phyloP scores from a whole-genome alignment of 1,284 basidiomycete genomes.

The Ceratobasidium sp. region DNA sequence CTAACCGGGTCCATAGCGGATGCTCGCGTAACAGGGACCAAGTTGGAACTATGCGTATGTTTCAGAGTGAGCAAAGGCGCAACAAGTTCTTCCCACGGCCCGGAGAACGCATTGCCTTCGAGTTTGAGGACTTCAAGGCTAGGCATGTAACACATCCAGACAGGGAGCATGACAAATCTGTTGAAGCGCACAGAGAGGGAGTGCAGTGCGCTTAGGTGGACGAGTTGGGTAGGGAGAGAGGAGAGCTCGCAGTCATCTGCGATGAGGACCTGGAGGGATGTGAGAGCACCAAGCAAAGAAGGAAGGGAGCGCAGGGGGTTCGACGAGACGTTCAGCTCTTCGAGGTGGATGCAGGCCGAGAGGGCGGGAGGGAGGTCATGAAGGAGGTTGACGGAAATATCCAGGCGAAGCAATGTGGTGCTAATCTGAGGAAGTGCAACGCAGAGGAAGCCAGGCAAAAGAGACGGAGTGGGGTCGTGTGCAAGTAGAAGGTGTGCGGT shows the following conservation, averaged over 20 bases:
- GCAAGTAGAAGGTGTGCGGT: slow-evolving; percentile 90
- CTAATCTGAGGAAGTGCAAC: slow-evolving; percentile 74
- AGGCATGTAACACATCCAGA: slow-evolving; percentile 89
- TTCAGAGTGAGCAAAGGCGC: slow-evolving; percentile 71
- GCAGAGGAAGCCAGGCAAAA: slow-evolving; percentile 78
- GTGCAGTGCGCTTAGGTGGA: slow-evolving; percentile 78
- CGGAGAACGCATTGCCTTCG: slow-evolving; percentile 93
- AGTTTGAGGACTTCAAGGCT: slow-evolving; percentile 87
- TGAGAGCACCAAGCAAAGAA: slow-evolving; percentile 79
- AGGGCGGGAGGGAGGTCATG: slow-evolving; percentile 82
- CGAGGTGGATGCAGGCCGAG: slow-evolving; percentile 78
- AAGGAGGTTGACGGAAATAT: slow-evolving; percentile 89
- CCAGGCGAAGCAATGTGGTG: slow-evolving; percentile 83
- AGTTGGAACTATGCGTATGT: not conserved
- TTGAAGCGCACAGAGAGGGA: slow-evolving; percentile 90
- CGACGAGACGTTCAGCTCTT: slow-evolving; percentile 93
- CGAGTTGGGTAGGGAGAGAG: slow-evolving; percentile 75
- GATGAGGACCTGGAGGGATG: slow-evolving; percentile 84
- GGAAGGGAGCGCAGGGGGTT: slow-evolving; percentile 92
- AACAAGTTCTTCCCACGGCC: slow-evolving; percentile 89
- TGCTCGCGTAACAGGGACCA: no score
- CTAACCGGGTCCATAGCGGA: not conserved
- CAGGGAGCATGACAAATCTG: slow-evolving; percentile 87
- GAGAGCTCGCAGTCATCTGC: slow-evolving; percentile 87
- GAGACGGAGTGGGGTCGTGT: slow-evolving; percentile 77